Conservation (phyloP, 2,329 filamentous ascomycete genomes). For the Grosmannia penicillata region DNA sequence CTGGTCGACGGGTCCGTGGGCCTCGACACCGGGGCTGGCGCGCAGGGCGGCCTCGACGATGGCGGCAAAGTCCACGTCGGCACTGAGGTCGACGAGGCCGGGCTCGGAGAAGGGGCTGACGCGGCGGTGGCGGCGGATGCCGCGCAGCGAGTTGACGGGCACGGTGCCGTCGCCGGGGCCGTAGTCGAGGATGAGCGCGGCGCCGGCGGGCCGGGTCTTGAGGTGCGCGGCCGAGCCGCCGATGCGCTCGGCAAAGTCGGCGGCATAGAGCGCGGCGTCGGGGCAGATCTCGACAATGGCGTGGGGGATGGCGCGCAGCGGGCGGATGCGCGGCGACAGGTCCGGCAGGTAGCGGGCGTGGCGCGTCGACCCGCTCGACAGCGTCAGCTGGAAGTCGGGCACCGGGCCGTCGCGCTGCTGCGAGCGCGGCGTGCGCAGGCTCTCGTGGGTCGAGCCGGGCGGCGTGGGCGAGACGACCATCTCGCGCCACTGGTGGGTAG, state of each 20-base stretch:
- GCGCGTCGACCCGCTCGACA: slow-evolving; percentile 61
- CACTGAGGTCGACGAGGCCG: slow-evolving; percentile 75
- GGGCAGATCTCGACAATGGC: slow-evolving; percentile 83
- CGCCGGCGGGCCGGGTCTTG: slow-evolving; percentile 57
- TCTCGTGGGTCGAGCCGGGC: slow-evolving; percentile 34
- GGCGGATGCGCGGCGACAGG: slow-evolving; percentile 62
- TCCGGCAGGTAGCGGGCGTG: slow-evolving; percentile 78
- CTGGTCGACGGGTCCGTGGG: slow-evolving; percentile 84
- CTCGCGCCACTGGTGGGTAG: slow-evolving; percentile 59
- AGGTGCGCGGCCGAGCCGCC: slow-evolving; percentile 45
- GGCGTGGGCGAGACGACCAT: slow-evolving; percentile 60
- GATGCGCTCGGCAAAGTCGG: slow-evolving; percentile 73
- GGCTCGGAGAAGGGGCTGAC: slow-evolving; percentile 70
- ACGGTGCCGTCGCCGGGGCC: slow-evolving; percentile 58
- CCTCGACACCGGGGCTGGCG: slow-evolving; percentile 68
- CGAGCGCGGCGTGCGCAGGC: slow-evolving; percentile 37
- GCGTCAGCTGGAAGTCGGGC: slow-evolving; percentile 77
- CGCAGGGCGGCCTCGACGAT: slow-evolving; percentile 68
- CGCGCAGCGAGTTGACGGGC: slow-evolving; percentile 78
- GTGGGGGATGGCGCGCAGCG: slow-evolving; percentile 51
- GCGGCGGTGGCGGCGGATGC: slow-evolving; percentile 62
- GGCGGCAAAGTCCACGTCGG: slow-evolving; percentile 84
- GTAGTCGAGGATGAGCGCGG: slow-evolving; percentile 92
- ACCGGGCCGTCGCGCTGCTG: slow-evolving; percentile 31
- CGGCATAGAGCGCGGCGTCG: slow-evolving; percentile 64